Base-by-base conservation (phyloP, 164 flowering plant species). In the Berberis vulgaris region DNA sequence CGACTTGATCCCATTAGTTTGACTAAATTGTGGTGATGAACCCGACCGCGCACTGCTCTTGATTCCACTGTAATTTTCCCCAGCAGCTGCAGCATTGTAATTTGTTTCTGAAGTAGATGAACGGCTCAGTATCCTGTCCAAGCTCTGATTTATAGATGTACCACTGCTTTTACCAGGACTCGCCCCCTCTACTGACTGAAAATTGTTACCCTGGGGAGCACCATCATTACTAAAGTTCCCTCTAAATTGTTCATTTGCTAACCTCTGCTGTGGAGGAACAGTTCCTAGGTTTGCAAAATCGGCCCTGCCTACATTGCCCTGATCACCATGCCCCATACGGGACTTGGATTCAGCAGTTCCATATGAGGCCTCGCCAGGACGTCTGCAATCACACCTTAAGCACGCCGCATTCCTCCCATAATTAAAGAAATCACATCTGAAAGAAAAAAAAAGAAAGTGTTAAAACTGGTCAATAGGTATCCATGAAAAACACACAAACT, bases 361-460 rank as follows among this genome's bases (percentile, higher is more conserved):
- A 13, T 64, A 61, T 64, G 69, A 38, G 12, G 42, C 6, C 45
- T 59, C 64, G 50, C 50, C 57, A 50, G 97, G 92, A 26, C 86
- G 73, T 72, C 80, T 85, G 83, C 91, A 91, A 61, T 91, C 96
- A 70, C 99, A 94, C 78, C 90, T 86, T 67, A 94, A 72, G 84
- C 99, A 94, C 38, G 76, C 82, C 3, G 43, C 9, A 62, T 94
- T 94, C 77, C 84, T 82, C 63, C 89, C 90, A 70, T 86, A 83
- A 64, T 94, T 94, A 57, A 64, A 85, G 74, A 91, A 94, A 74
- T 81, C 85, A 72, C 99, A 95, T 65, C 99, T 95, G 80, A n/a
- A 58, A 59, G 66, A 54, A 38, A 56, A 52, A 56, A 26, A 46
- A 3, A 9, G n/a, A 41, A 26, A 49, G 8, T 8, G 49, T 6